A percentile compares a stretch with the other conserved stretches of the same genome.
Conservation (phyloP, 371 early-diverging fungal genomes). For the Chytridium lagenaria region DNA sequence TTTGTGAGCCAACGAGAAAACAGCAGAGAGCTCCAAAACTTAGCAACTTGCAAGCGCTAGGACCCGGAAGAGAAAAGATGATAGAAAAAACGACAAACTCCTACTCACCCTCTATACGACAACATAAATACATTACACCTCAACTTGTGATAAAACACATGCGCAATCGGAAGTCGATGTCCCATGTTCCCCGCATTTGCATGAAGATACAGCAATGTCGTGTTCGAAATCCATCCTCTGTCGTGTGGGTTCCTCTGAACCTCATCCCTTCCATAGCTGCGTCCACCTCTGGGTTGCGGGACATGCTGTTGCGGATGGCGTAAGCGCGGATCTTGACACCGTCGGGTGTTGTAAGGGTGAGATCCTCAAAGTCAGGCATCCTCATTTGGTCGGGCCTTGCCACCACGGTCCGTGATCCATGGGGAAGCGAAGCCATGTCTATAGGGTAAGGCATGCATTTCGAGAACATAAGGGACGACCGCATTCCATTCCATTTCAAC, state of each 20-base stretch:
- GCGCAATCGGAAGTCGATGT: slow-evolving; percentile 89
- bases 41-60: background rate
- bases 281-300: slow-evolving; percentile 33
- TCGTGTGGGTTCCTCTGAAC: slow-evolving; percentile 11
- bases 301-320: slow-evolving; percentile 57
- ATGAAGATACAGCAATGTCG: slow-evolving; percentile 86
- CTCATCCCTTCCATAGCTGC: no score
- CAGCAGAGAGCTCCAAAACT: background rate
- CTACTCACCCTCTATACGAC: slow-evolving; percentile 86
- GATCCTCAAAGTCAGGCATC: slow-evolving; percentile 73
- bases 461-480: background rate
- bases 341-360: slow-evolving; percentile 78
- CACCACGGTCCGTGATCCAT: slow-evolving; percentile 49
- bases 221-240: slow-evolving; percentile 23
- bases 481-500: no score
- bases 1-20: background rate
- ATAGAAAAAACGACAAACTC: slow-evolving; percentile 15
- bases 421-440: slow-evolving; percentile 80
- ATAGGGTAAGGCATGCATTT: background rate
- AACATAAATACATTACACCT: slow-evolving; percentile 91
- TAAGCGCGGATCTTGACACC: slow-evolving; percentile 80
- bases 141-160: slow-evolving; percentile 64
- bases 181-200: slow-evolving; percentile 98
- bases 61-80: background rate
- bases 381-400: slow-evolving; percentile 47